Evolutionary conservation across 2,329 filamentous ascomycete species (phyloP), one percentile per base, ranked within the genome.

Genomic region (Fragosphaeria purpurea): DNA sequence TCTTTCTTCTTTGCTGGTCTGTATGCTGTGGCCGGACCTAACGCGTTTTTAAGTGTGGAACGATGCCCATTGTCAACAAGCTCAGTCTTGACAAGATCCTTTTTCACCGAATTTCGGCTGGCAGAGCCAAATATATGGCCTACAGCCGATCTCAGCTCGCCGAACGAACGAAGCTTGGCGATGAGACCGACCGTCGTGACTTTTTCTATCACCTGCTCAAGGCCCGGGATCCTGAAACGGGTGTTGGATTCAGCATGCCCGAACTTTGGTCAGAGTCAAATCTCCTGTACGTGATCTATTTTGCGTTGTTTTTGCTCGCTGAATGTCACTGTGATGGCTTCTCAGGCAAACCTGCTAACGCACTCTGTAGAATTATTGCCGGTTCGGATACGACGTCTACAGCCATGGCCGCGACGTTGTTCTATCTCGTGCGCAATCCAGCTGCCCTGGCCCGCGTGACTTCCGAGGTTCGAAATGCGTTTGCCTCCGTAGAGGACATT

Each of bases 131-230:
- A 53, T 88, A 87, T 62, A 85, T 87, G 75, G 74, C 75, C 47
- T 86, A 86, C 67, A 84, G 80, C 64, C 80, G 82, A 46, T 70
- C 72, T 2, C 83, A 86, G 65, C 74, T 85, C 41, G 75, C 75
- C 11, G 79, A 86, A 59, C 76, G 83, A 31, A 85, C 82, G 46
- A 79, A 80, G 54, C 68, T 83, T 32, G 82, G 82, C 33, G 79
- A 80, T 56, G 79, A 77, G 56, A 81, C 76, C 45, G 81, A 80
- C 58, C 82, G 83, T 37, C 80, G 82, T 51, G 85, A 88, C 62
- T 87, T 88, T 69, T 87, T 88, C 68, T 82, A 86, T 65, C 82
- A 87, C 63, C 74, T 88, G 9, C 75, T 88, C 53, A 82, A 82
- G 60, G 83, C 84, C 7, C 77, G 77, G 40, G 84, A 88, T 57